A percentile compares a stretch with the other conserved stretches of the same genome.
phyloP scores from a whole-genome alignment of 352 stramenopile genomes.

The Globisporangium paddicum region DNA sequence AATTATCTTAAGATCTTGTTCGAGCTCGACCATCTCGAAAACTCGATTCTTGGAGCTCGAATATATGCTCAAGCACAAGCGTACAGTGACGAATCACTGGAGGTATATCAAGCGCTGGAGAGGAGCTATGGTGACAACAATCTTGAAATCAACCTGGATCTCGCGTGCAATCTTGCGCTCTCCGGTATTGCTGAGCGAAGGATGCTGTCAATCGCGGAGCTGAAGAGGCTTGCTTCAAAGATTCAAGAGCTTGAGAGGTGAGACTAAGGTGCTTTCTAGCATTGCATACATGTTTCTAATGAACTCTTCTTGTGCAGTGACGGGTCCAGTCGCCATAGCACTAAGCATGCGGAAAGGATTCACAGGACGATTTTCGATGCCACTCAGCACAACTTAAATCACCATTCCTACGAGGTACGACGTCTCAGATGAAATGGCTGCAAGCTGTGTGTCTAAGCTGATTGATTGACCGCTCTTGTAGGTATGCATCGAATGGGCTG shows the following conservation, averaged over 20 bases:
- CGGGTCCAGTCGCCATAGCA: constrained; percentile 3
- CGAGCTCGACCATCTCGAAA: constrained; percentile 39
- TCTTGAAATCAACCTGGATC: constrained; percentile 57
- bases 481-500: constrained; percentile 49
- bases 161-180: constrained; percentile 51
- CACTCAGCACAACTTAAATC: constrained; percentile 32
- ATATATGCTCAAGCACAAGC: constrained; percentile 36
- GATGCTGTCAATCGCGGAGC: constrained; percentile 32
- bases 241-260: constrained; percentile 30
- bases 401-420: constrained; percentile 40
- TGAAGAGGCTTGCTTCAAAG: constrained; percentile 27
- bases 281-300: background rate
- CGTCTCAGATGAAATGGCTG: background rate
- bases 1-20: constrained; percentile 41
- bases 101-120: constrained; percentile 60
- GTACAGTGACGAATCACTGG: constrained; percentile 45
- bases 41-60: constrained; percentile 39
- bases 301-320: constrained; percentile 5
- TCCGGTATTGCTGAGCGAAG: constrained; percentile 21
- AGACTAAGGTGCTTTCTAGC: background rate
- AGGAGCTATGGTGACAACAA: constrained; percentile 50
- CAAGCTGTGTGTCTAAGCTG: background rate
- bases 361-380: constrained; percentile 46
- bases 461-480: constrained; percentile 12
- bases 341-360: constrained; percentile 17